Percentiles rank a stretch among this genome's conserved stretches.
Evolutionary conservation across 257 asterid species (phyloP).

Genomic region (Primulina tabacum): DNA sequence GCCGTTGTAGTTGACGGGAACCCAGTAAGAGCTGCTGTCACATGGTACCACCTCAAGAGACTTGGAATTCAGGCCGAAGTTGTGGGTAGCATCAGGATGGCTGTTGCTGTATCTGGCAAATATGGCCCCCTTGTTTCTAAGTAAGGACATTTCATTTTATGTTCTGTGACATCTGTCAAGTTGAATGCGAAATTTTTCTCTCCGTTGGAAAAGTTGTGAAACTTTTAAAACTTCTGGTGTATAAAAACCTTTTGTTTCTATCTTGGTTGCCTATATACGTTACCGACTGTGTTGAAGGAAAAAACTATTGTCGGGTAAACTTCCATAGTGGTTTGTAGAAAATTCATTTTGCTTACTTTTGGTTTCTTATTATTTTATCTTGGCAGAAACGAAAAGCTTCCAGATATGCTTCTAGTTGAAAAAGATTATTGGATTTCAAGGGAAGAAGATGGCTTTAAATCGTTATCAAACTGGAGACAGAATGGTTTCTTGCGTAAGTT

Average conservation of each 20-base stretch:
- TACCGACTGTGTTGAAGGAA: background rate
- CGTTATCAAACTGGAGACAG: constrained; percentile 43
- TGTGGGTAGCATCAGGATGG: constrained; percentile 46
- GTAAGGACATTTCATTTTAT: constrained; percentile 38
- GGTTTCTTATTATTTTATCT: constrained; percentile 16
- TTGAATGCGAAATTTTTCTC: background rate
- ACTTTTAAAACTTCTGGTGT: background rate
- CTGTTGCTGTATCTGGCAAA: constrained; percentile 40
- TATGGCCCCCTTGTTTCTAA: constrained; percentile 37
- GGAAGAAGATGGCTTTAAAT: constrained; percentile 42
- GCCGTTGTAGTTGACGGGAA: constrained; percentile 69
- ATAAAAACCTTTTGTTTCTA: background rate
- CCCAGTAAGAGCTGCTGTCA: constrained; percentile 81
- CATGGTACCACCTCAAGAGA: constrained; percentile 76
- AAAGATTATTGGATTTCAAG: constrained; percentile 72
- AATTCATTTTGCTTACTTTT: constrained; percentile 2
- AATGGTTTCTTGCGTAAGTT: constrained; percentile 44
- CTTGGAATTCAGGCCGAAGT: constrained; percentile 67
- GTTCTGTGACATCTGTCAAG: background rate
- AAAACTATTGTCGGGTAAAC: background rate
- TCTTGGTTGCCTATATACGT: background rate
- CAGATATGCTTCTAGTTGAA: constrained; percentile 75
- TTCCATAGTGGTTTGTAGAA: background rate
- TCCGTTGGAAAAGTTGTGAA: too few relatives aligned
- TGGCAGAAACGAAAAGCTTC: constrained; percentile 48